Base-by-base conservation (phyloP, 2,329 filamentous ascomycete genomes). In the Beauveria asiatica region DNA sequence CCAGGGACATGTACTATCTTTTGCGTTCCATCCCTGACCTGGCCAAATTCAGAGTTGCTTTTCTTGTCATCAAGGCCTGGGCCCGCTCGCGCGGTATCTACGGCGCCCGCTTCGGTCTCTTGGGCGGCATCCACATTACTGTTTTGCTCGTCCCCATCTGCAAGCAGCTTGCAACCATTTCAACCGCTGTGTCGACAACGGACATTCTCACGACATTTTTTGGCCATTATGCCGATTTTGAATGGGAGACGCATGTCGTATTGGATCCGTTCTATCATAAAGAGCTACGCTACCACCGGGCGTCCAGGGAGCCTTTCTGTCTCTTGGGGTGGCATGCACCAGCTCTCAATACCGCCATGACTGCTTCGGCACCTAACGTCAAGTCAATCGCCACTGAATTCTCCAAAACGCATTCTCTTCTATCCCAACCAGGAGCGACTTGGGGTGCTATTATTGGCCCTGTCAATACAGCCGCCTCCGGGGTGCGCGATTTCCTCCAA, bases 71-170 rank as follows among this genome's bases (percentile, higher is more conserved):
- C 67, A 85, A 82, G 66, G 73, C 78, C 1, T 89, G 86, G 86
- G 83, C 86, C 1, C 77, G 78, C 59, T 72, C 77, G 11, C 78
- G 83, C 7, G 86, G 86, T 1, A 75, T 89, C 17, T 89, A 88
- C 68, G 80, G 83, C 0, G 79, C 84, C 1, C 83, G 79, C 52
- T 88, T 88, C 65, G 86, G 86, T 0, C 86, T 83, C 62, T 74
- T 89, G 0, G 80, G 83, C 6, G 85, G 85, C 3, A 82, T 87
- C 21, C 85, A 88, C 64, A 81, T 89, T 57, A 80, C 83, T 0
- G 71, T 87, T 23, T 75, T 89, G 67, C 74, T 89, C 9, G 78
- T 82, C 0, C 79, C 81, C 17, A 72, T 89, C 0, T 80, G 79
- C 70, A 88, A 89, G 68, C 68, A 80, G 23, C 68, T 84, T 5